These are phyloP conservation scores for Trematosphaeria pertusa DNA, from an alignment of 2,329 filamentous ascomycete genomes.

Conservation along the genomic window DNA sequence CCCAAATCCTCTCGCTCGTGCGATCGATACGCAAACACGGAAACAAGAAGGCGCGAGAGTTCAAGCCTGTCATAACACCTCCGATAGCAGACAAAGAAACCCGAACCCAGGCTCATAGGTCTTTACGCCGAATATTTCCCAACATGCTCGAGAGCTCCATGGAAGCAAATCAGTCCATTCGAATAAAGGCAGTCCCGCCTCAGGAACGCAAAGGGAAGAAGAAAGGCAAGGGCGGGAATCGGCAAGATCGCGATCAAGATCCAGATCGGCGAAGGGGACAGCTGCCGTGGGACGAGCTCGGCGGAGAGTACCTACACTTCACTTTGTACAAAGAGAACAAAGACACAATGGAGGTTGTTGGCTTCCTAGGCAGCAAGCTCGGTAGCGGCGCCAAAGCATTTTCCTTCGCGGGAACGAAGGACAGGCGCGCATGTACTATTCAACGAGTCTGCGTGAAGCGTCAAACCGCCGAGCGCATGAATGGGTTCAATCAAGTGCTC, in stretches of 20 bases:
- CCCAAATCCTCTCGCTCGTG: slow-evolving; percentile 63
- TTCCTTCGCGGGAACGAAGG: slow-evolving; percentile 88
- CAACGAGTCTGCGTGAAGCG: slow-evolving; percentile 77
- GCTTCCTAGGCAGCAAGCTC: slow-evolving; percentile 75
- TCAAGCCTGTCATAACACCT: slow-evolving; percentile 60
- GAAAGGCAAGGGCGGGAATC: slow-evolving; percentile 28
- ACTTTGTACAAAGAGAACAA: slow-evolving; percentile 96
- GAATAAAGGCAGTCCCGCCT: slow-evolving; percentile 59
- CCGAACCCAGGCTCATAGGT: slow-evolving; percentile 69
- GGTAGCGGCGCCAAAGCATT: slow-evolving; percentile 73
- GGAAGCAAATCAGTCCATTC: slow-evolving; percentile 71
- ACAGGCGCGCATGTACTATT: slow-evolving; percentile 83
- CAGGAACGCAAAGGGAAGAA: slow-evolving; percentile 44
- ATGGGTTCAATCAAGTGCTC: slow-evolving; percentile 66
- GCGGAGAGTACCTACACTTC: slow-evolving; percentile 87
- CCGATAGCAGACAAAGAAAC: slow-evolving; percentile 66
- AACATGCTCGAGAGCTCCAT: slow-evolving; percentile 80
- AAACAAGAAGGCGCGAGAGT: slow-evolving; percentile 62
- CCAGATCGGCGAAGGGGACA: slow-evolving; percentile 35
- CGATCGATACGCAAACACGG: slow-evolving; percentile 61
- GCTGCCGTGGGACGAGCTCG: slow-evolving; percentile 68
- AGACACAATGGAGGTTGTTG: slow-evolving; percentile 91
- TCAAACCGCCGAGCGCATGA: slow-evolving; percentile 68
- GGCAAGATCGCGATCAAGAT: slow-evolving; percentile 30
- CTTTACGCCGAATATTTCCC: slow-evolving; percentile 79